These are phyloP conservation scores for Oidiodendron maius DNA, from an alignment of 495 filamentous ascomycete genomes.

Conservation along the genomic window DNA sequence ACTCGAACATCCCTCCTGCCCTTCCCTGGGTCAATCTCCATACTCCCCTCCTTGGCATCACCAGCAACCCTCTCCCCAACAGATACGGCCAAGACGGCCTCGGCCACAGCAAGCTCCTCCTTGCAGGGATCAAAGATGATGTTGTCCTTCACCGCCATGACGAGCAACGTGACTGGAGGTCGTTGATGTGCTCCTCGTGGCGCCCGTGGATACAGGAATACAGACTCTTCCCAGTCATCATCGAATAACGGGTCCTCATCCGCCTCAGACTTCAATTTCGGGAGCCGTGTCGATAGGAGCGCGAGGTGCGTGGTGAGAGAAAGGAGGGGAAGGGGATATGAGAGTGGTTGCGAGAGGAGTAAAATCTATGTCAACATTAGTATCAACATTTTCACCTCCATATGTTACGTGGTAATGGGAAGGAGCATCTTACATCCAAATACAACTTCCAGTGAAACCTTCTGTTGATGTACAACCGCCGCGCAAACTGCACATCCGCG, in stretches of 20 bases:
- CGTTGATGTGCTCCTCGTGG: constrained; percentile 24
- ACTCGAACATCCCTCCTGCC: constrained; percentile 33
- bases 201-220: constrained; percentile 64
- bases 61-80: constrained; percentile 37
- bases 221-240: constrained; percentile 89
- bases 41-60: constrained; percentile 13
- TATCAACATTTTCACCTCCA: background rate
- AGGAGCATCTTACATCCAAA: constrained; percentile 67
- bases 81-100: constrained; percentile 77
- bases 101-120: constrained; percentile 89
- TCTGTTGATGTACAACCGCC: constrained; percentile 72
- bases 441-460: constrained; percentile 96
- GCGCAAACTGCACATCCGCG: constrained; percentile 64
- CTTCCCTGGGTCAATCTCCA: constrained; percentile 25
- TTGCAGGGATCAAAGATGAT: constrained; percentile 89
- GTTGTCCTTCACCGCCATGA: constrained; percentile 78
- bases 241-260: constrained; percentile 97
- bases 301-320: constrained; percentile 92
- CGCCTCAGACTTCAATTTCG: constrained; percentile 70
- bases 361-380: constrained; percentile 57
- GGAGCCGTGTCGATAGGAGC: constrained; percentile 82
- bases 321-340: constrained; percentile 87
- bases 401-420: background rate
- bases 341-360: constrained; percentile 83
- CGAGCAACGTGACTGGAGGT: constrained; percentile 84